Conservation (phyloP, 1,284 basidiomycete species). For the Anthracocystis setariae region DNA sequence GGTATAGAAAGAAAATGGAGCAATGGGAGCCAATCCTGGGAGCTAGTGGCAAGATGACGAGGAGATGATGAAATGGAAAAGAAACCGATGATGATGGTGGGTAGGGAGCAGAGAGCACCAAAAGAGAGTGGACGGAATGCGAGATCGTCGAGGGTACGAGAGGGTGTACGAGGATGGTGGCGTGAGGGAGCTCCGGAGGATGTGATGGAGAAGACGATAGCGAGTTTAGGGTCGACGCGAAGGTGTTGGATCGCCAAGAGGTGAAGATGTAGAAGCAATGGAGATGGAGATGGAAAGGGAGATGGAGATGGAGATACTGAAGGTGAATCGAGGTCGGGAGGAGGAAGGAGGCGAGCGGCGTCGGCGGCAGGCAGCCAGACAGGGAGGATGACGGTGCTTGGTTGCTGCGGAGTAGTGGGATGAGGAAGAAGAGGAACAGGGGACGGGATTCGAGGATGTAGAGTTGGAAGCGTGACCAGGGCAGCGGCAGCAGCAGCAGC, state of each 20-base stretch:
- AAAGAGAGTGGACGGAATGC: neutral
- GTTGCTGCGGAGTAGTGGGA: neutral
- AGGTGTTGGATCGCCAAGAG: neutral
- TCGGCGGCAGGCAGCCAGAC: neutral
- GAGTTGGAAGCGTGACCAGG: conserved; percentile 9
- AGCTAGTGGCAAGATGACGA: neutral
- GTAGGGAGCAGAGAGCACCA: neutral
- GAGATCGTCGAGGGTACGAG: neutral
- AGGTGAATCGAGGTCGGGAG: no score
- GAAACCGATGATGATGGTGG: neutral
- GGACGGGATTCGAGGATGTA: neutral
- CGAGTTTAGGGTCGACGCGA: neutral
- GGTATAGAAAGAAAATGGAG: neutral
- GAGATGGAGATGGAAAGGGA: neutral
- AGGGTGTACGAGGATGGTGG: neutral
- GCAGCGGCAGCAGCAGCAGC: neutral
- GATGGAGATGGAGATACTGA: neutral
- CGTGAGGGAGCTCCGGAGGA: neutral
- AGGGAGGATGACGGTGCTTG: neutral
- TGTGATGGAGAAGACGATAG: neutral
- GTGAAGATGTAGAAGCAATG: neutral
- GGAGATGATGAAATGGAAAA: no score
- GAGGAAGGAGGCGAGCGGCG: neutral
- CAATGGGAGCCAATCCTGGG: neutral
- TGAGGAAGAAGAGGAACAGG: neutral